Evolutionary conservation across 768 basidiomycete species (phyloP), one percentile per base, ranked within the genome.

Genomic region (Russula brevipes): DNA sequence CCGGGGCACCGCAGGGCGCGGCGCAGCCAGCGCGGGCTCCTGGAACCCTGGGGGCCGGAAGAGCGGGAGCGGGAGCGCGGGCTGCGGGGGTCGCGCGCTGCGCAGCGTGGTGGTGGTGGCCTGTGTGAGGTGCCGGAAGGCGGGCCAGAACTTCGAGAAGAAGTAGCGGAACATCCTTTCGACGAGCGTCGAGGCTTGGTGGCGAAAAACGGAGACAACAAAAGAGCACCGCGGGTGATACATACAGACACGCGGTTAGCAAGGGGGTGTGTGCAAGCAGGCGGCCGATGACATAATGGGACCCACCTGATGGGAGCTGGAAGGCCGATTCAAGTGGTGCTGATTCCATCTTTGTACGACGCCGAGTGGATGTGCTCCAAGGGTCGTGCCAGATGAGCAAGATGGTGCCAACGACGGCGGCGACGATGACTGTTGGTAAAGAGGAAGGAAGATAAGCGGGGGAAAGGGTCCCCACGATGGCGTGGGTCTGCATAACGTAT

Each of bases 391-490:
- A 54, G 36, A 64, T 36, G 54, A 51, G 36, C 11, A 44, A 3
- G 14, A 64, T 55, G 39, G 39, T 55, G 24, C 38, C 19, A 2
- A 17, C 53, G 53, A 64, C 24, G 41, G 55, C 24, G 47, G 35
- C 39, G 31, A 64, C 58, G 58, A 55, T 24, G 58, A 19, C 63
- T 64, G 63, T 59, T 55, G 33, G 53, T 47, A 39, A 31, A 19
- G 42, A 53, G 19, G 46, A 19, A 24, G 42, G 30, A 31, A 59
- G 53, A 59, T 59, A 44, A 64, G 58, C 41, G 39, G 19, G n/a
- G 19, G 33, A 24, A 5, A 50, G 51, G 55, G 42, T n/a, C 17
- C 24, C 24, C 24, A 24, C 24, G 24, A 24, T 24, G 24, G 52
- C 10, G 42, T 10, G 31, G 9, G 44, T 41, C 11, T 30, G 39